Base-by-base conservation (phyloP, 1,284 basidiomycete genomes). In the Lentinus polychrous region DNA sequence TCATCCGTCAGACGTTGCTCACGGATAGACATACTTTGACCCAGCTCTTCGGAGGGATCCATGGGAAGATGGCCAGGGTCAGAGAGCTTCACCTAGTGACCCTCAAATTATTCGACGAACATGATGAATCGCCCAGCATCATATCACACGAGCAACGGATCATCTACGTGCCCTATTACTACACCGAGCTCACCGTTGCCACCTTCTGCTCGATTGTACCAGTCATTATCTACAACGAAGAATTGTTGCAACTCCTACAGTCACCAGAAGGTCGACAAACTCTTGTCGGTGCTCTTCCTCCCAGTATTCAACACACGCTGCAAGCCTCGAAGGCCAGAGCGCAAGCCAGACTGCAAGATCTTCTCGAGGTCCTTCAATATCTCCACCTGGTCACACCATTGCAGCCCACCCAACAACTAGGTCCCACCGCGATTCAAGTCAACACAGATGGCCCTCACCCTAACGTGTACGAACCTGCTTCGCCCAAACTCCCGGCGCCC, bases 11-110 rank as follows among this genome's bases (percentile, higher is more conserved):
- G 11, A 71, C 76, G n/a, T 68, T 88, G 46, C 64, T 86, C 8
- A 72, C 76, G 0, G 84, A 90, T 58, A 73, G 75, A 45, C 77
- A 76, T 44, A 84, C 83, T 1, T 55, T 83, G 14, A 74, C 77
- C 5, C 86, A 91, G 55, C 52, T 76, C 31, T 85, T 85, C 59
- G 86, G 86, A 12, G 87, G 76, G 59, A 73, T 84, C 40, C 68
- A 77, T 18, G 86, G 81, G 10, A 83, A 78, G 57, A 74, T 74
- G 31, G 65, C 78, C 8, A 75, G 88, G 36, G 76, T 79, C 10
- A 76, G 78, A 32, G 70, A 76, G 50, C 65, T 90, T 1, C 85
- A 91, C 60, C 62, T 84, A n/a, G 65, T 71, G 39, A 66, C 68
- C 14, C 64, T 84, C 27, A 60, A 66, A n/a, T 65, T 73, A 5